phyloP scores from a whole-genome alignment of 2,329 filamentous ascomycete species.

The Botrytis pseudocinerea region DNA sequence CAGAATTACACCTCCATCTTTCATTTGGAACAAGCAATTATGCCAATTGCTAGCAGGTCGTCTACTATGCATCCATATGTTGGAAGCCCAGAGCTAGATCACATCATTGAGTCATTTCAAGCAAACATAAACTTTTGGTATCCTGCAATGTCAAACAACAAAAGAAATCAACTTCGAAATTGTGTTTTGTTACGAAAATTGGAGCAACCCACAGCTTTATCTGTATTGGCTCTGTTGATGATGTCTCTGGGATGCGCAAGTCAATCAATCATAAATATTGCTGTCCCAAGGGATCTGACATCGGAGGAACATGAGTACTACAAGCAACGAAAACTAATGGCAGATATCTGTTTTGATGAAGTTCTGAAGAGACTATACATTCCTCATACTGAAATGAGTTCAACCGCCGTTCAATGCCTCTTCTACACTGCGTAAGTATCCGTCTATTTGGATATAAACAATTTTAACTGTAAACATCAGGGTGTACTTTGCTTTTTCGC shows the following conservation, averaged over 20 bases:
- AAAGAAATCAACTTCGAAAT: constrained; percentile 35
- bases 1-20: constrained; percentile 50
- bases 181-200: not conserved
- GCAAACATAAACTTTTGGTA: constrained; percentile 55
- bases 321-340: constrained; percentile 30
- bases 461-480: constrained; percentile 31
- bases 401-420: constrained; percentile 50
- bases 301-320: constrained; percentile 40
- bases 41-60: constrained; percentile 41
- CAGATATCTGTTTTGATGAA: constrained; percentile 36
- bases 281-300: constrained; percentile 26
- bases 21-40: constrained; percentile 48
- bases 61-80: constrained; percentile 47
- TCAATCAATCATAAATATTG: constrained; percentile 43
- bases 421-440: constrained; percentile 51
- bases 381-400: constrained; percentile 49
- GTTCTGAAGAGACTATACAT: constrained; percentile 50
- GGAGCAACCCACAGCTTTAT: not conserved
- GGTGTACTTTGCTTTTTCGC: constrained; percentile 52
- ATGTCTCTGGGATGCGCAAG: constrained; percentile 52
- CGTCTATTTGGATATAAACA: not conserved
- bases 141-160: constrained; percentile 49
- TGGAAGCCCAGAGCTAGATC: constrained; percentile 45
- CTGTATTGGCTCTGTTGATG: constrained; percentile 48
- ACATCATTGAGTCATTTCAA: constrained; percentile 48